Percentiles rank a stretch among this genome's conserved stretches.
phyloP scores from a whole-genome alignment of 2,329 filamentous ascomycete species.

The Colletotrichum orchidophilum region DNA sequence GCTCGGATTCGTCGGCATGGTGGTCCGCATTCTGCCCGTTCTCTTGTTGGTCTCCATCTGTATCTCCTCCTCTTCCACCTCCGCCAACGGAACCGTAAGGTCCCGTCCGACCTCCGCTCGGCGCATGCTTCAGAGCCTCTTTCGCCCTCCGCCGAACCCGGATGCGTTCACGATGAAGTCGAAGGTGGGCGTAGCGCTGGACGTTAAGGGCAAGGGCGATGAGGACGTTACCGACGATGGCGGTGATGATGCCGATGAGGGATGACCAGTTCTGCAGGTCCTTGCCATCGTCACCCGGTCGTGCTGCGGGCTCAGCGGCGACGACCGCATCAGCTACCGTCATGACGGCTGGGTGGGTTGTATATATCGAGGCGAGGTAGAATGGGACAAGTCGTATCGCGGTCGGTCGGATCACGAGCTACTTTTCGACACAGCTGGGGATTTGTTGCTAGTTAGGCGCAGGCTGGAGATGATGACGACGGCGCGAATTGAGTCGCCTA shows the following conservation, averaged over 20 bases:
- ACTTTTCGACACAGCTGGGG: background rate
- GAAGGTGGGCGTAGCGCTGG: slow-evolving; percentile 93
- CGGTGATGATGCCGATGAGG: slow-evolving; percentile 92
- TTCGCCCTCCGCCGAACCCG: slow-evolving; percentile 65
- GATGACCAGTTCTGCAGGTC: slow-evolving; percentile 83
- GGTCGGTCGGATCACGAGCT: background rate
- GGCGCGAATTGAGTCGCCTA: slow-evolving; percentile 18
- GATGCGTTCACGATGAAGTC: slow-evolving; percentile 76
- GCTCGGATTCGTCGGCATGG: slow-evolving; percentile 57
- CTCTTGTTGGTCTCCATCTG: slow-evolving; percentile 1
- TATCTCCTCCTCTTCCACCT: slow-evolving; percentile 21
- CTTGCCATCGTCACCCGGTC: slow-evolving; percentile 49
- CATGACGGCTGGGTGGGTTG: slow-evolving; percentile 19
- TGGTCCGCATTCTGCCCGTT: slow-evolving; percentile 41
- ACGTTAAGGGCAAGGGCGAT: slow-evolving; percentile 97
- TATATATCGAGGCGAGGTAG: background rate
- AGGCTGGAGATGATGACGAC: slow-evolving; percentile 25
- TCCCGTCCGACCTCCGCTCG: slow-evolving; percentile 41
- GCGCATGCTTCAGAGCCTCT: slow-evolving; percentile 59
- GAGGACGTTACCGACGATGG: slow-evolving; percentile 90
- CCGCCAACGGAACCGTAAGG: slow-evolving; percentile 47
- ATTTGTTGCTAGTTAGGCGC: slow-evolving; percentile 16
- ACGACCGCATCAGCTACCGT: slow-evolving; percentile 10
- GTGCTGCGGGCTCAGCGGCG: slow-evolving; percentile 26
- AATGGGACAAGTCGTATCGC: background rate